Conservation (phyloP, 1,139 yeast species). For the Yamadazyma spencermartinsiae region DNA sequence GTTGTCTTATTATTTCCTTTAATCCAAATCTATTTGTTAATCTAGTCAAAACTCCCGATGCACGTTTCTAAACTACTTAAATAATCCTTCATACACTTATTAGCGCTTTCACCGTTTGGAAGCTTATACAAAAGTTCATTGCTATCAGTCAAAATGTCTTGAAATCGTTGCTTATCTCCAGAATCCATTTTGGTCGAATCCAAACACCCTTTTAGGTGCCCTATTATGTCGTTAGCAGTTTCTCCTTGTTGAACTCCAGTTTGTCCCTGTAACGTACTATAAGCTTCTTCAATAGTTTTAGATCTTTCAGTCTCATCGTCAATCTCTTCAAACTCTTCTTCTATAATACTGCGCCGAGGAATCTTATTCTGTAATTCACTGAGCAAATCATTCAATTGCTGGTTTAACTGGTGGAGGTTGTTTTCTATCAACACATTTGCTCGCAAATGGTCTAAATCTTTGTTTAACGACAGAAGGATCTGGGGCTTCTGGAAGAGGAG, state of each 20-base stretch:
- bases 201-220: conserved; percentile 15
- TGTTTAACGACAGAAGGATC: background rate
- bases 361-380: conserved; percentile 4
- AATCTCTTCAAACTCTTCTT: conserved; percentile 3
- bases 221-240: conserved; percentile 10
- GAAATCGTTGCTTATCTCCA: conserved; percentile 12
- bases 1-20: too few relatives aligned
- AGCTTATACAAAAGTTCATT: conserved; percentile 18
- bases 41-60: conserved; percentile 23
- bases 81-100: conserved; percentile 21
- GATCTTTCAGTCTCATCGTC: background rate
- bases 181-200: conserved; percentile 7
- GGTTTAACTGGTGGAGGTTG: conserved; percentile 6
- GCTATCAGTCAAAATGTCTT: conserved; percentile 18
- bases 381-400: conserved; percentile 7
- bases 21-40: too few relatives aligned
- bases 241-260: conserved; percentile 14
- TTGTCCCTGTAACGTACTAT: conserved; percentile 6
- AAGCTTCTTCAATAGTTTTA: background rate
- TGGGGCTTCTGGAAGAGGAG: conserved; percentile 3
- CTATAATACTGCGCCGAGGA: background rate
- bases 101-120: conserved; percentile 18
- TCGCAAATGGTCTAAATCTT: background rate
- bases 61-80: conserved; percentile 25
- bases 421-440: background rate